phyloP scores from a whole-genome alignment of 2,329 filamentous ascomycete genomes.

The Colletotrichum sp. region DNA sequence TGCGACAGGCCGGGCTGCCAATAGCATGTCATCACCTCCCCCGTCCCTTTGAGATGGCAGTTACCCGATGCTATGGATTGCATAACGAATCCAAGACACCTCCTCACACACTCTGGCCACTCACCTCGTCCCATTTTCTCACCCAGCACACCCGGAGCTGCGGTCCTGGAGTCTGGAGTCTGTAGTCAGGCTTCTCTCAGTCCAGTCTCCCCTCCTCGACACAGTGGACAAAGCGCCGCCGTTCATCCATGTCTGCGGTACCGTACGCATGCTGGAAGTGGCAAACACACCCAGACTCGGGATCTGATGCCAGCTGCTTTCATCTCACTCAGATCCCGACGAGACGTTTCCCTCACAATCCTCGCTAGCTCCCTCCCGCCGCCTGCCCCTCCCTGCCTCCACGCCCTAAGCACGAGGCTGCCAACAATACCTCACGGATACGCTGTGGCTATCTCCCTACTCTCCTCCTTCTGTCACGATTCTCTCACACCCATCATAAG shows the following conservation, averaged over 20 bases:
- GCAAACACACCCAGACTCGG: constrained; percentile 5
- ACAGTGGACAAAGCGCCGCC: constrained; percentile 9
- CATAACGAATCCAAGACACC: constrained; percentile 7
- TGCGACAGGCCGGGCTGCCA: background rate
- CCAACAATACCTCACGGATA: background rate
- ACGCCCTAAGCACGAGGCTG: background rate
- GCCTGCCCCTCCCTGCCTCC: background rate
- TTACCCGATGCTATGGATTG: constrained; percentile 17
- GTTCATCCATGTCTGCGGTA: constrained; percentile 15
- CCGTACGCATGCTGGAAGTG: background rate
- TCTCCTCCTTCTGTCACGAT: background rate
- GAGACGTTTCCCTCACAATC: background rate
- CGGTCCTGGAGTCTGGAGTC: constrained; percentile 1
- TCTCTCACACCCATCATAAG: background rate
- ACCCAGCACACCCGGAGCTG: constrained; percentile 19
- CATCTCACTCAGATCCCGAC: background rate
- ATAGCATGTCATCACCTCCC: background rate
- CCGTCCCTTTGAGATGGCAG: constrained; percentile 16
- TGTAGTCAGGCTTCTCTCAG: background rate
- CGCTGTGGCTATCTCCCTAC: background rate
- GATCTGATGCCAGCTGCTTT: background rate
- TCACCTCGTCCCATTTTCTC: constrained; percentile 18
- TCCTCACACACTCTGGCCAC: constrained; percentile 1
- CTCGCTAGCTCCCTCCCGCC: background rate
- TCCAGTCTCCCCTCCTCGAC: background rate